Percentiles rank a stretch among this genome's conserved stretches.
Evolutionary conservation across 2,329 filamentous ascomycete species (phyloP).

Genomic region (Coleophoma crateriformis): DNA sequence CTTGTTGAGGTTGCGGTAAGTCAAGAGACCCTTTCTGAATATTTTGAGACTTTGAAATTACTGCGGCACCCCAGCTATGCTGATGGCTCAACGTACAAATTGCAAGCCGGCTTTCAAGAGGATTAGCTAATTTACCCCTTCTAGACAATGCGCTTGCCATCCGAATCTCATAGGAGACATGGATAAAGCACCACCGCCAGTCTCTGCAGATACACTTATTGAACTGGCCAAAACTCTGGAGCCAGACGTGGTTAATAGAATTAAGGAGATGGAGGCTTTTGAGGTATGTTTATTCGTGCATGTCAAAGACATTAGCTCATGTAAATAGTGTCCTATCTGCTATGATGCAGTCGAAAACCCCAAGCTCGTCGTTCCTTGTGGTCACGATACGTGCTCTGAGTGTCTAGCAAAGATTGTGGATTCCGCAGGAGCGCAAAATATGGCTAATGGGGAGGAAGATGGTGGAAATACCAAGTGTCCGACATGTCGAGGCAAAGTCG

Average conservation of each 20-base stretch:
- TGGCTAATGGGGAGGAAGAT: conserved; percentile 55
- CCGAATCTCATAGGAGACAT: conserved; percentile 67
- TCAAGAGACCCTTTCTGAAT: too few species aligned
- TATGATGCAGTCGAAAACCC: conserved; percentile 72
- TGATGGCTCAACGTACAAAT: too few species aligned
- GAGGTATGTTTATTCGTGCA: conserved; percentile 24
- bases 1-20: conserved; percentile 55
- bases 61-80: too few species aligned
- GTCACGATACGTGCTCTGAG: conserved; percentile 72
- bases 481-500: conserved; percentile 64
- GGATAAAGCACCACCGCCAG: conserved; percentile 29
- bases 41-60: too few species aligned
- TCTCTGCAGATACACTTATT: conserved; percentile 34
- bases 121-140: too few species aligned
- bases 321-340: conserved; percentile 69
- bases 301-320: conserved; percentile 4
- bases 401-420: conserved; percentile 69
- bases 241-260: conserved; percentile 56
- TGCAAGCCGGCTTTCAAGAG: too few species aligned
- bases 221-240: conserved; percentile 57
- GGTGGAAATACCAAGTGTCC: conserved; percentile 50
- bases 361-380: conserved; percentile 75
- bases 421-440: conserved; percentile 43
- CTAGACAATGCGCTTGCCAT: conserved; percentile 72
- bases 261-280: conserved; percentile 47